These are phyloP conservation scores for Pulicaria dysenterica DNA, from an alignment of 129 eudicot genomes.

Conservation along the genomic window DNA sequence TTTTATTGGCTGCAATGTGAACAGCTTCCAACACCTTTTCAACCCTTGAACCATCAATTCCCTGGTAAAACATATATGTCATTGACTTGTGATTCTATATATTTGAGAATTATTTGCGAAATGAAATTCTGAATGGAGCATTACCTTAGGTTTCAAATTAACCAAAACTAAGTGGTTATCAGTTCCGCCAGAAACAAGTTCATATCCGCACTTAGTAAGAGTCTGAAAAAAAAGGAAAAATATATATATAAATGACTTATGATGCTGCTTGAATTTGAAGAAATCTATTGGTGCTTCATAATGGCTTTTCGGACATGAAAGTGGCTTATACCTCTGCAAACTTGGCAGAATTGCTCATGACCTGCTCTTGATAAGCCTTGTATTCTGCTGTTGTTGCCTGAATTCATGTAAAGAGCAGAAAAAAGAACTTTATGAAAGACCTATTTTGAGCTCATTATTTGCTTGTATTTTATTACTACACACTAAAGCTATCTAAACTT, in stretches of 20 bases:
- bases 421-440: not conserved
- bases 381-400: conserved; percentile 97
- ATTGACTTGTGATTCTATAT: not conserved
- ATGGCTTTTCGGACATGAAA: not conserved
- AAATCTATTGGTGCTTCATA: not conserved
- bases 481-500: not conserved
- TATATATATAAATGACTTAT: not conserved
- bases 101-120: not conserved
- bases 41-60: conserved; percentile 96
- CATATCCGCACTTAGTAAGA: conserved; percentile 70
- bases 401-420: conserved; percentile 13
- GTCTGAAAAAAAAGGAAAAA: conserved; percentile 52
- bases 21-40: conserved; percentile 99
- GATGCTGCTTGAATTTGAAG: conserved; percentile 13
- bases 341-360: conserved; percentile 75
- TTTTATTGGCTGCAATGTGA: conserved; percentile 96
- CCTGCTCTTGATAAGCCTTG: conserved; percentile 99
- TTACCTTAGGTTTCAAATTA: conserved; percentile 89
- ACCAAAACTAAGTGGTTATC: conserved; percentile 95
- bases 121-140: not conserved
- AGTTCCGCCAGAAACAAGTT: conserved; percentile 99
- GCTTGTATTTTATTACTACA: too few relatives aligned
- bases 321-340: conserved; percentile 74
- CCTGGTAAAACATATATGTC: conserved; percentile 45
- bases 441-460: not conserved